These are phyloP conservation scores for Clavariopsis aquatica DNA, from an alignment of 495 filamentous ascomycete species.

Conservation along the genomic window DNA sequence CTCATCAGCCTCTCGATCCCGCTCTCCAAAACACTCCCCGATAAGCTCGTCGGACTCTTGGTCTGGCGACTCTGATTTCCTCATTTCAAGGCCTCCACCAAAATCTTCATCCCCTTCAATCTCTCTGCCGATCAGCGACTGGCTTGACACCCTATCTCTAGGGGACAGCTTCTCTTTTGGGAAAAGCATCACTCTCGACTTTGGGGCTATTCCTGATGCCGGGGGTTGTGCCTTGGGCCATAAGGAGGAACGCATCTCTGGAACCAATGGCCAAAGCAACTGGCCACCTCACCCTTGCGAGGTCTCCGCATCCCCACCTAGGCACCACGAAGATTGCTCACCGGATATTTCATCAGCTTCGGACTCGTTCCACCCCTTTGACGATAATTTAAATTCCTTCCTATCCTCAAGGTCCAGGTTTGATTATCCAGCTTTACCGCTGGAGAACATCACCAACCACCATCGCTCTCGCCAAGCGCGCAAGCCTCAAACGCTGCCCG, in stretches of 20 bases:
- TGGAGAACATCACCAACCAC: neutral
- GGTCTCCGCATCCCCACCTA: neutral
- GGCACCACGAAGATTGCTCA: neutral
- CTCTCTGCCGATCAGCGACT: slow-evolving; percentile 11
- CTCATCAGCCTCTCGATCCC: neutral
- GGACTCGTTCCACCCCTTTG: too few relatives aligned
- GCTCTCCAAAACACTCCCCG: neutral
- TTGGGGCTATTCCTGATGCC: neutral
- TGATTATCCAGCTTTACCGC: neutral
- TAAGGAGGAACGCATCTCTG: neutral
- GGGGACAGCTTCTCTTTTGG: neutral
- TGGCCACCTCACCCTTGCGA: neutral
- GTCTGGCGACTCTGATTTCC: slow-evolving; percentile 20
- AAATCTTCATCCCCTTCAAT: neutral
- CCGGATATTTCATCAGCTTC: too few relatives aligned
- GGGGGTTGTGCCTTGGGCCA: neutral
- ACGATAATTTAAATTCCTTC: too few relatives aligned
- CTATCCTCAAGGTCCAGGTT: neutral
- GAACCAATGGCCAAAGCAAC: neutral
- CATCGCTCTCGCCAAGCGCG: neutral
- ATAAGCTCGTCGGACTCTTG: slow-evolving; percentile 16
- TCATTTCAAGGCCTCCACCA: neutral
- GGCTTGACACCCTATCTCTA: slow-evolving; percentile 5
- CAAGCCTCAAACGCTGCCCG: neutral
- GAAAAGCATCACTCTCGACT: too few relatives aligned